Evolutionary conservation across 345 rosid genomes (phyloP).

Genomic region (Sapria himalayana): DNA sequence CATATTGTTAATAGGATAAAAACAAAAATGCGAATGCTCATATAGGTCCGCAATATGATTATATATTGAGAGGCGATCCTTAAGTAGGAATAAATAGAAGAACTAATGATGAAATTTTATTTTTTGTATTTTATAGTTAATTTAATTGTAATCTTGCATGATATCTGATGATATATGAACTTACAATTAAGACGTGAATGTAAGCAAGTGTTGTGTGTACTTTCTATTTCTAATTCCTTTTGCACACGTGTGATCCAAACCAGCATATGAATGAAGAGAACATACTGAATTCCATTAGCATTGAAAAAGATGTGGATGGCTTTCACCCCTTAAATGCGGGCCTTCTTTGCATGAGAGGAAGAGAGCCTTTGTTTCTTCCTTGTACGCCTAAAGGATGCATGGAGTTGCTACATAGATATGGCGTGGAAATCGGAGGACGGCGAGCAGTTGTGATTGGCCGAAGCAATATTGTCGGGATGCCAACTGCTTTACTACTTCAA

Average conservation of each 20-base stretch:
- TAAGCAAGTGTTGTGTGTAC: too few species aligned
- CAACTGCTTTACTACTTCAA: conserved; percentile 68
- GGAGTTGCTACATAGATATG: conserved; percentile 56
- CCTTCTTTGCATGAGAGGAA: conserved; percentile 64
- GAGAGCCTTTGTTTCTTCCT: conserved; percentile 65
- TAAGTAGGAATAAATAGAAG: too few species aligned
- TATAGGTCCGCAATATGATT: too few species aligned
- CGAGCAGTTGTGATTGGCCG: conserved; percentile 72
- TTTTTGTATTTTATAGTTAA: background rate
- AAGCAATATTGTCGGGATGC: conserved; percentile 93
- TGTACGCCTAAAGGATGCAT: conserved; percentile 93
- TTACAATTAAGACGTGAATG: too few species aligned
- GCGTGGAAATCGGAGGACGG: conserved; percentile 57
- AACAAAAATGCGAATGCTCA: too few species aligned
- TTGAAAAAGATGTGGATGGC: conserved; percentile 82
- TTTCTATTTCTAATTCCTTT: too few species aligned
- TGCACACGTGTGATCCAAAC: too few species aligned
- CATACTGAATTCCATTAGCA: conserved; percentile 46
- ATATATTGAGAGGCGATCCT: too few species aligned
- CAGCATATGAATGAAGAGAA: conserved; percentile 74
- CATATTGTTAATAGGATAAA: too few species aligned
- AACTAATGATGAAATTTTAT: too few species aligned
- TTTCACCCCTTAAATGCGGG: conserved; percentile 81
- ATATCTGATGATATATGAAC: too few species aligned
- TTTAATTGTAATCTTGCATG: background rate